Evolutionary conservation across 495 filamentous ascomycete species (phyloP).

Genomic region (Aspergillus panamensis): DNA sequence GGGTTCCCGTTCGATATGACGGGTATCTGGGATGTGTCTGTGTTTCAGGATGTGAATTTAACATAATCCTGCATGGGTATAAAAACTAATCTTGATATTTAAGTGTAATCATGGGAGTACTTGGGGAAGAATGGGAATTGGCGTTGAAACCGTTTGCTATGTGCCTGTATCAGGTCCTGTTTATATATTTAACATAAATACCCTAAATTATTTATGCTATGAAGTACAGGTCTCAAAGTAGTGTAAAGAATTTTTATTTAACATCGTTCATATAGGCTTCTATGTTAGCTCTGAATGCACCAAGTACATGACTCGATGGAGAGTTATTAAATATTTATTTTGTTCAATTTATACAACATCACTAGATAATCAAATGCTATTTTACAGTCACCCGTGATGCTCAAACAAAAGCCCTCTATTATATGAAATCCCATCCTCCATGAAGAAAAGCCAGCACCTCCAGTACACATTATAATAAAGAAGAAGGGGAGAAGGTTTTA

Average conservation of each 20-base stretch:
- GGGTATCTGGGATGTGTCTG: conserved; percentile 49
- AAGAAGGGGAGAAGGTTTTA: conserved; percentile 8
- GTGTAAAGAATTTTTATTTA: no score
- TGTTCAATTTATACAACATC: conserved; percentile 40
- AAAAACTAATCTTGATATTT: no score
- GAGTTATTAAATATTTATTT: conserved; percentile 13
- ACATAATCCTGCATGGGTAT: conserved; percentile 16
- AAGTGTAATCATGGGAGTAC: no score
- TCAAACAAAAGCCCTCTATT: conserved; percentile 22
- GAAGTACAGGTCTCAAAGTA: background rate
- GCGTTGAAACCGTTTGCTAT: background rate
- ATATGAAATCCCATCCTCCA: conserved; percentile 14
- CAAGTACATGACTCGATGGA: background rate
- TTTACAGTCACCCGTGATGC: conserved; percentile 39
- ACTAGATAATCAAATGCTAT: conserved; percentile 37
- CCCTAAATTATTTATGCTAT: background rate
- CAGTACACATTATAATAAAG: conserved; percentile 15
- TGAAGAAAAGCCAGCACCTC: conserved; percentile 13
- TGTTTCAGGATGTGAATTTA: conserved; percentile 47
- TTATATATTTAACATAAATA: conserved; percentile 3
- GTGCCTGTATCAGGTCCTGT: background rate
- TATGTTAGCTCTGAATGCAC: background rate
- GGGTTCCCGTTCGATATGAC: conserved; percentile 52
- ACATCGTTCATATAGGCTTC: background rate
- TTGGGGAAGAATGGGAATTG: background rate